Evolutionary conservation across 768 basidiomycete species (phyloP).

Genomic region (Trametes sanguinea): DNA sequence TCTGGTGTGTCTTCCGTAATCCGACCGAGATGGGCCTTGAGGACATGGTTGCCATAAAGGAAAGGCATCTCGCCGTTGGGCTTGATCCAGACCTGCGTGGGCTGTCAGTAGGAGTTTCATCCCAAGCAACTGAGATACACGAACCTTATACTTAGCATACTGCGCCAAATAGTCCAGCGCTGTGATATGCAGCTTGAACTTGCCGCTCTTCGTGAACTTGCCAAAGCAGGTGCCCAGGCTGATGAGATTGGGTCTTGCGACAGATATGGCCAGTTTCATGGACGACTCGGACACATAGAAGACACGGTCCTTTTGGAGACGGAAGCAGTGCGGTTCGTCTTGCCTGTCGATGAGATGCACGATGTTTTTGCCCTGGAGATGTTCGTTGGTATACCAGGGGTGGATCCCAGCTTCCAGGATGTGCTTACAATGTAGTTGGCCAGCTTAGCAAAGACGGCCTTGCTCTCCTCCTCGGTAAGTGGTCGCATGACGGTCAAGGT

Average conservation of each 20-base stretch:
- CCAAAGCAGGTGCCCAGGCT: slow-evolving; percentile 96
- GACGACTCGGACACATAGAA: slow-evolving; percentile 96
- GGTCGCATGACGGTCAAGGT: slow-evolving; percentile 70
- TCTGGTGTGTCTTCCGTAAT: slow-evolving; percentile 99
- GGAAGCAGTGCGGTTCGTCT: slow-evolving; percentile 95
- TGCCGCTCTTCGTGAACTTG: slow-evolving; percentile 95
- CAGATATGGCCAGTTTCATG: slow-evolving; percentile 89
- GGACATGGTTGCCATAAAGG: slow-evolving; percentile 96
- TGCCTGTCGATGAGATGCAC: slow-evolving; percentile 93
- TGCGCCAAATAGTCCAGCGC: slow-evolving; percentile 91
- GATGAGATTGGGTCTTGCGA: slow-evolving; percentile 90
- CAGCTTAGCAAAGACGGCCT: slow-evolving; percentile 92
- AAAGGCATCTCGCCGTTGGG: slow-evolving; percentile 99
- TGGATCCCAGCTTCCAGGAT: too few species aligned
- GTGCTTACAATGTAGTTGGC: slow-evolving; percentile 89
- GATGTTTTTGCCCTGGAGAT: slow-evolving; percentile 85
- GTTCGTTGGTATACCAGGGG: not conserved
- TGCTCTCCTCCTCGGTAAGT: slow-evolving; percentile 95
- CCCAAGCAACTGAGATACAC: slow-evolving; percentile 14
- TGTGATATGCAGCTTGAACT: slow-evolving; percentile 97
- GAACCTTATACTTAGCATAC: slow-evolving; percentile 96
- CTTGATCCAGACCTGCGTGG: slow-evolving; percentile 91
- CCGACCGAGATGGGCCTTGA: slow-evolving; percentile 97
- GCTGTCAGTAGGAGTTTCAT: not conserved
- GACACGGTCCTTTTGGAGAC: slow-evolving; percentile 91